A percentile compares a stretch with the other conserved stretches of the same genome.
phyloP scores from a whole-genome alignment of 2,329 filamentous ascomycete species.

The Metarhizium brunneum region DNA sequence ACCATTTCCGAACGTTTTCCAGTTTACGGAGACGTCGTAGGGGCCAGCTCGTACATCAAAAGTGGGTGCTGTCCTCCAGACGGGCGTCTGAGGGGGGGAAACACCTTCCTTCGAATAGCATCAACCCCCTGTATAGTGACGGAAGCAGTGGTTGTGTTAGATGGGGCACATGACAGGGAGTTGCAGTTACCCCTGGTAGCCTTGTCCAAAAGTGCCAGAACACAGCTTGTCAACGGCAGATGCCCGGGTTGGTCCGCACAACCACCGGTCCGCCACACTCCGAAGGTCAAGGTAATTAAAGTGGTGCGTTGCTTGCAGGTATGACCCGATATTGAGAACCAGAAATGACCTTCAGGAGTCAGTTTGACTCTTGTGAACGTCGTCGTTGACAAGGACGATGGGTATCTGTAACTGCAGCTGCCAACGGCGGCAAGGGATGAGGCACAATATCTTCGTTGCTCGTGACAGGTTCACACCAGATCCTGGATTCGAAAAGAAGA shows the following conservation, averaged over 20 bases:
- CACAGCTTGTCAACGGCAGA: conserved; percentile 2
- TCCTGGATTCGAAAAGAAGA: background rate
- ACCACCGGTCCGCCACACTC: background rate
- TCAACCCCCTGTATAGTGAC: conserved; percentile 1
- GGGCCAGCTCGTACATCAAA: background rate
- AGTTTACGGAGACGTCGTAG: background rate
- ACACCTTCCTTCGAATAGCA: conserved; percentile 1
- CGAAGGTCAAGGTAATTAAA: background rate
- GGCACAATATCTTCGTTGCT: background rate
- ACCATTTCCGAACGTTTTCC: background rate
- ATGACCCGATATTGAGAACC: background rate
- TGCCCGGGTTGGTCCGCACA: background rate
- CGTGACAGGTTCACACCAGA: background rate
- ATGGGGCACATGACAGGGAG: conserved; percentile 3
- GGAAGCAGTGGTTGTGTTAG: background rate
- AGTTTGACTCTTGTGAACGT: background rate
- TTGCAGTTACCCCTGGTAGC: conserved; percentile 1
- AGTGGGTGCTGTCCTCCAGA: conserved; percentile 3
- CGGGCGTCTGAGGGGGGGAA: background rate
- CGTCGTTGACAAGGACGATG: background rate
- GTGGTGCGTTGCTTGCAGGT: background rate
- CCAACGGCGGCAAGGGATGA: background rate
- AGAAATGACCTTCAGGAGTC: background rate
- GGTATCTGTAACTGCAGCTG: background rate
- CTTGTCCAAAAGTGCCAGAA: conserved; percentile 2